A percentile compares a stretch with the other conserved stretches of the same genome.
These are phyloP conservation scores for Lachnellula cervina DNA, from an alignment of 2,329 filamentous ascomycete species.

Conservation along the genomic window DNA sequence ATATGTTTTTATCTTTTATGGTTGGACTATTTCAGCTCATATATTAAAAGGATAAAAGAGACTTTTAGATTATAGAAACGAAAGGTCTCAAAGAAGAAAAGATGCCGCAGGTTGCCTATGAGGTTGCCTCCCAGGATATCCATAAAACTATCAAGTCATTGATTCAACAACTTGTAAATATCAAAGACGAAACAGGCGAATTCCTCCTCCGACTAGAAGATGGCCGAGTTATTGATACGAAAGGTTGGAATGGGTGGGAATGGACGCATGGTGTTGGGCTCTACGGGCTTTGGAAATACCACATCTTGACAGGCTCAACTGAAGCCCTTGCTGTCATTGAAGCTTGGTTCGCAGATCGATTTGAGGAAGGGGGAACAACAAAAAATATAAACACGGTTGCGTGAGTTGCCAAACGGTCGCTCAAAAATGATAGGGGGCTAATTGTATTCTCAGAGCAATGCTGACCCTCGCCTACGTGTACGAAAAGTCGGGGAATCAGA, in stretches of 20 bases:
- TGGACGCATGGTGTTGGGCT: conserved; percentile 78
- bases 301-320: conserved; percentile 62
- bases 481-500: conserved; percentile 63
- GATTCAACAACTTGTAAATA: conserved; percentile 55
- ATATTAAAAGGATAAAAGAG: background rate
- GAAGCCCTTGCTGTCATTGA: conserved; percentile 61
- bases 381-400: conserved; percentile 88
- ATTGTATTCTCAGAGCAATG: conserved; percentile 44
- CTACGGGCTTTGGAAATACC: conserved; percentile 79
- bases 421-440: too few relatives aligned
- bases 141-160: conserved; percentile 7
- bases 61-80: too few relatives aligned
- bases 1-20: background rate
- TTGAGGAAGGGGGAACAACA: conserved; percentile 50
- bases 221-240: conserved; percentile 65
- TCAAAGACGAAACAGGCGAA: conserved; percentile 68
- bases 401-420: background rate
- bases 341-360: conserved; percentile 68
- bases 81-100: background rate
- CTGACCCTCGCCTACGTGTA: conserved; percentile 74
- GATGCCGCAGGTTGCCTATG: conserved; percentile 5
- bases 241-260: conserved; percentile 80
- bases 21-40: background rate
- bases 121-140: conserved; percentile 2
- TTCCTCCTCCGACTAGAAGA: conserved; percentile 68